Conservation (phyloP, 2,329 filamentous ascomycete species). For the Hypocreales sp. region DNA sequence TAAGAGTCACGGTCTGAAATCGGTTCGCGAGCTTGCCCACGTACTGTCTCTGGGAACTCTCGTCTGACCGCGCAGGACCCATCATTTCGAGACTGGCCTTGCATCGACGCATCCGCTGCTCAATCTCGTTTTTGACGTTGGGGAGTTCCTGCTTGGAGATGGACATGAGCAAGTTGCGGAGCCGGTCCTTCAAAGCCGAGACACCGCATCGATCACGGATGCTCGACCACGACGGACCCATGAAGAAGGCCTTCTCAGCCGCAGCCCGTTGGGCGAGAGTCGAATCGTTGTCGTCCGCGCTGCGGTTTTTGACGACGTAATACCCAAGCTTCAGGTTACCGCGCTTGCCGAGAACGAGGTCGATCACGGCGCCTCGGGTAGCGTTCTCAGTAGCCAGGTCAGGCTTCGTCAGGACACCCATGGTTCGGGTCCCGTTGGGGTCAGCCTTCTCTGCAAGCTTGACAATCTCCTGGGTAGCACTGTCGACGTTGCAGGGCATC, state of each 20-base stretch:
- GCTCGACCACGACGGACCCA: constrained; percentile 16
- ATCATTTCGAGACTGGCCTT: constrained; percentile 10
- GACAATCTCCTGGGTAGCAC: constrained; percentile 25
- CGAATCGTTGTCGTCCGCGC: constrained; percentile 23
- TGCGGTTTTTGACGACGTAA: constrained; percentile 30
- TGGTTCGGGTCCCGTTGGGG: constrained; percentile 21
- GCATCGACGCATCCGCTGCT: constrained; percentile 3
- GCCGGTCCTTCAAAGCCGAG: constrained; percentile 15
- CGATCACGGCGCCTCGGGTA: constrained; percentile 20
- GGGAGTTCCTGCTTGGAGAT: constrained; percentile 23
- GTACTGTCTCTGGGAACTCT: constrained; percentile 17
- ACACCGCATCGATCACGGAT: constrained; percentile 18
- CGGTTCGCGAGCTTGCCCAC: constrained; percentile 16
- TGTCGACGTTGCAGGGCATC: constrained; percentile 21
- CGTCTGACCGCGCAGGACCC: constrained; percentile 13
- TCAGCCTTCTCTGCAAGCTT: constrained; percentile 21
- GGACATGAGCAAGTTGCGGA: constrained; percentile 22
- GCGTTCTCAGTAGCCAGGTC: constrained; percentile 33
- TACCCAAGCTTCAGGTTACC: constrained; percentile 29
- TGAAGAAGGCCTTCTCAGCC: constrained; percentile 23
- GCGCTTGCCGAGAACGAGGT: constrained; percentile 24
- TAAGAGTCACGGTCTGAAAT: constrained; percentile 13
- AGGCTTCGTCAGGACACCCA: constrained; percentile 42
- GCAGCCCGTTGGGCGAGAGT: constrained; percentile 14
- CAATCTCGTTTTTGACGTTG: constrained; percentile 16